Base-by-base conservation (phyloP, 1,139 yeast species). In the Candida neerlandica region DNA sequence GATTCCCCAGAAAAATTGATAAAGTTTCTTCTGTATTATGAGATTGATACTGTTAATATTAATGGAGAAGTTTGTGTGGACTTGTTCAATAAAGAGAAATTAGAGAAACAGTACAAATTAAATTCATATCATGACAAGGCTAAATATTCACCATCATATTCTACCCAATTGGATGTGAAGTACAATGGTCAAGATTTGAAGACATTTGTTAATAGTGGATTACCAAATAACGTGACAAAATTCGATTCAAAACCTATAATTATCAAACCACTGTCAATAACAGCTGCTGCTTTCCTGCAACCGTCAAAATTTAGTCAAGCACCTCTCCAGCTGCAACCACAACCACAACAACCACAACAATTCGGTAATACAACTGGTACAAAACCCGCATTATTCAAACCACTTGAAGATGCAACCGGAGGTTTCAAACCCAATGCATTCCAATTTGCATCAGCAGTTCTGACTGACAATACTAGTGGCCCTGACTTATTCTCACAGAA, bases 21-120 rank as follows among this genome's bases (percentile, higher is more conserved):
- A 2, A 73, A 68, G 26, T 89, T 89, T 61, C 84, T 89, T 44
- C 62, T 73, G 2, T 80, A 89, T 57, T 90, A 86, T 63, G 86
- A 84, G 7, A 68, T 91, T 18, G 81, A 77, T n/a, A 65, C 78
- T 0, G 52, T 69, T 1, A 57, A 65, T 11, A 81, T 74, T 10
- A 66, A 67, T 15, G 48, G 46, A 7, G 69, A 66, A 4, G 52
- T 66, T 1, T 64, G 77, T 45, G 74, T 89, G 12, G 91, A 86
- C 54, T 67, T 90, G 39, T 77, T 80, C 49, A 75, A 85, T 43
- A 73, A 71, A 50, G 80, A 75, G 37, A 76, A 75, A 52, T 61
- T 75, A 42, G 78, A 73, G 48, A 52, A 63, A 1, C 66, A 66
- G 49, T 78, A 84, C 58, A 73, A 78, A 51, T 67, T 77, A 48